phyloP scores from a whole-genome alignment of 257 asterid species.

The Nicotiana otophora region DNA sequence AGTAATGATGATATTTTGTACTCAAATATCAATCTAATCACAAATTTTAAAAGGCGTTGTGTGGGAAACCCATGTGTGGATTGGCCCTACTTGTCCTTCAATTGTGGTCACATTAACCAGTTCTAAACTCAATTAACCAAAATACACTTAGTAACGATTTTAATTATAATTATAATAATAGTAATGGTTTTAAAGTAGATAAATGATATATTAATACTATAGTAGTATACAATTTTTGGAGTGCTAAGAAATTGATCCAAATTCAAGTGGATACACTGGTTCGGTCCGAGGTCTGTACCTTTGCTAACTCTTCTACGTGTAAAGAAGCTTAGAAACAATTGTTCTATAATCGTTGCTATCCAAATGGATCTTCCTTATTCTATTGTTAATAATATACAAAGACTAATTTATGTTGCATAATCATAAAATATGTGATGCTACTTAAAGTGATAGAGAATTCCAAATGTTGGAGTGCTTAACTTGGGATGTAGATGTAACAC shows the following conservation, averaged over 20 bases:
- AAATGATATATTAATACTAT: no score
- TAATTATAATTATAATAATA: no score
- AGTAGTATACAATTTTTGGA: no score
- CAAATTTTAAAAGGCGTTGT: neutral
- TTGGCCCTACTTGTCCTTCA: conserved; percentile 36
- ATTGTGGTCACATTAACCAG: conserved; percentile 22
- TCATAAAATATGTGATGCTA: neutral
- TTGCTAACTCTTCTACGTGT: conserved; percentile 11
- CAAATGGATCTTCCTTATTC: neutral
- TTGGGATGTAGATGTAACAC: conserved; percentile 3
- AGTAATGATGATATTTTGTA: conserved; percentile 29
- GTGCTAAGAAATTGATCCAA: no score
- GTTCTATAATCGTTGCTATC: neutral
- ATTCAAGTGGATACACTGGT: neutral
- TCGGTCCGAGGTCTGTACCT: neutral
- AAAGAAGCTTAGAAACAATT: neutral
- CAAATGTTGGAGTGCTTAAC: neutral
- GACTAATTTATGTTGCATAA: neutral
- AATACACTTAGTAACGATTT: neutral
- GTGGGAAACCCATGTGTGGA: conserved; percentile 46
- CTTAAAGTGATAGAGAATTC: neutral
- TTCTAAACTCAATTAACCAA: conserved; percentile 16
- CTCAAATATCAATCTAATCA: conserved; percentile 15
- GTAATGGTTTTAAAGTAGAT: no score
- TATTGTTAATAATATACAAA: neutral